A percentile compares a stretch with the other conserved stretches of the same genome.
phyloP scores from a whole-genome alignment of 768 basidiomycete species.

The Calocera cornea region DNA sequence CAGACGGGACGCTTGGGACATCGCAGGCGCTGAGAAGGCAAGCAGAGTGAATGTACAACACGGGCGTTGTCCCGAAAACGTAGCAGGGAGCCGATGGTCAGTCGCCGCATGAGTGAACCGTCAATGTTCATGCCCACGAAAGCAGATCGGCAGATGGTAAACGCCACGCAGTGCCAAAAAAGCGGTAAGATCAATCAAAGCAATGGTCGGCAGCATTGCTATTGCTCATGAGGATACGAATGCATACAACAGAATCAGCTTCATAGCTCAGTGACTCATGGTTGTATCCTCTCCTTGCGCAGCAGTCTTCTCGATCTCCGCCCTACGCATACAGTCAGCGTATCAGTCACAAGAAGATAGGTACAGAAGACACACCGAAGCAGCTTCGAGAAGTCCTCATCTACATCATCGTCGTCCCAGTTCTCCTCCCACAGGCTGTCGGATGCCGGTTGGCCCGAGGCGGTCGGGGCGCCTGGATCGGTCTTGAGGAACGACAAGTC shows the following conservation, averaged over 20 bases:
- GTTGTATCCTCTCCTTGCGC: neutral
- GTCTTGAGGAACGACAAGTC: conserved; percentile 59
- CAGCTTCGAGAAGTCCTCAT: conserved; percentile 93
- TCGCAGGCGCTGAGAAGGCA: no score
- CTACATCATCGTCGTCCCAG: conserved; percentile 99
- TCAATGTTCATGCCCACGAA: no score
- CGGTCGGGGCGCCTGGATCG: conserved; percentile 44
- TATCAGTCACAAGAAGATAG: neutral
- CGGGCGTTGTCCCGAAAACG: no score
- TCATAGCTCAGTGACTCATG: neutral
- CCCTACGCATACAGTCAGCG: neutral
- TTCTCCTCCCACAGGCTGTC: conserved; percentile 99
- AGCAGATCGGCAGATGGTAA: no score
- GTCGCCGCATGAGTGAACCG: no score
- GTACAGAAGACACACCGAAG: conserved; percentile 52
- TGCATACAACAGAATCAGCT: neutral
- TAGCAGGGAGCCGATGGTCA: no score
- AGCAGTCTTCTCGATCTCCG: conserved; percentile 2
- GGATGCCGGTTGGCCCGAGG: conserved; percentile 62
- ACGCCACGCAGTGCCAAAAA: no score
- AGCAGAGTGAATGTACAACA: no score
- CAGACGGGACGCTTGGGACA: no score
- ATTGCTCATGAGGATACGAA: no score
- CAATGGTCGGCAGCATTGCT: no score
- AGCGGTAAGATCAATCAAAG: no score